Evolutionary conservation across 257 asterid species (phyloP).

Genomic region (Petunia secreta): DNA sequence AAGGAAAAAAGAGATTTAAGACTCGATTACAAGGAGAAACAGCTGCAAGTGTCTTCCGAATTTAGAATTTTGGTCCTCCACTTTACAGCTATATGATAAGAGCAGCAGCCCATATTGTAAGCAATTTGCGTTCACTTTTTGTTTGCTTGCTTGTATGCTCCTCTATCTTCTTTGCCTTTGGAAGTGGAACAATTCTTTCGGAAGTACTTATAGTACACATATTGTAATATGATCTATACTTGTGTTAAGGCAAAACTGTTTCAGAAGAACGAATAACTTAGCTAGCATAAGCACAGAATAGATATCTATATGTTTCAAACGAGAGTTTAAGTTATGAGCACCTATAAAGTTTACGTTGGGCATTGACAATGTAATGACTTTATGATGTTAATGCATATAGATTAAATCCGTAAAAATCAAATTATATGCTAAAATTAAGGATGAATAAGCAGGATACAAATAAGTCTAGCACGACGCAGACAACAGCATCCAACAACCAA

Average conservation of each 20-base stretch:
- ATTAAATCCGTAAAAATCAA: background rate
- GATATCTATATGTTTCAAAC: background rate
- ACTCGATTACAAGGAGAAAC: background rate
- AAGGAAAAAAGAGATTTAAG: no score
- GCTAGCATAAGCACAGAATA: background rate
- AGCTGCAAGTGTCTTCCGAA: background rate
- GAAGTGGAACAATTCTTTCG: constrained; percentile 34
- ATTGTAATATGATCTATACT: constrained; percentile 73
- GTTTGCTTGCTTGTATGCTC: constrained; percentile 31
- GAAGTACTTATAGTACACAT: constrained; percentile 63
- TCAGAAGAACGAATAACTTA: background rate
- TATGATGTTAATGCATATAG: no score
- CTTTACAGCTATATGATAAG: background rate
- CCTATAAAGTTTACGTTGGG: no score
- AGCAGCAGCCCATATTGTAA: constrained; percentile 28
- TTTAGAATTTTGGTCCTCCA: background rate
- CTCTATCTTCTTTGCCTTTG: constrained; percentile 31
- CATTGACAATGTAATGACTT: no score
- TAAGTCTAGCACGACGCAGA: constrained; percentile 77
- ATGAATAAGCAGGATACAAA: constrained; percentile 71
- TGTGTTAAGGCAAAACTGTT: constrained; percentile 43
- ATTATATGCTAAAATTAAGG: background rate
- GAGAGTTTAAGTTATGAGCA: no score
- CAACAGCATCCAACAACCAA: constrained; percentile 92
- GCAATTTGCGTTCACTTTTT: constrained; percentile 23